phyloP scores from a whole-genome alignment of 2,329 filamentous ascomycete genomes.

The Sclerotinia spermophila region DNA sequence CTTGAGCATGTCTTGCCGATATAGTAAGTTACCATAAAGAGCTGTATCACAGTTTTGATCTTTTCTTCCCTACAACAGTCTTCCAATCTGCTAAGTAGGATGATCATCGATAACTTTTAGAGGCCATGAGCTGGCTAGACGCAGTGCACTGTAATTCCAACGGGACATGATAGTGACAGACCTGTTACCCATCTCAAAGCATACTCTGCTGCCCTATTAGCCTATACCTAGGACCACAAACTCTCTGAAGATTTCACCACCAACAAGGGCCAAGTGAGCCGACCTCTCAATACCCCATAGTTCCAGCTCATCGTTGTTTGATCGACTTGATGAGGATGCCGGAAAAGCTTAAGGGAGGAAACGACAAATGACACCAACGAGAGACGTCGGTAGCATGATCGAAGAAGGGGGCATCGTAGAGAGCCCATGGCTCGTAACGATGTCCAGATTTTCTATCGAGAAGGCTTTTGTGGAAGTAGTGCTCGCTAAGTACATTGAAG shows the following conservation, averaged over 20 bases:
- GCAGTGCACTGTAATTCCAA: no score
- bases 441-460: not conserved
- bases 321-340: not conserved
- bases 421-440: not conserved
- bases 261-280: no score
- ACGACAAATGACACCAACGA: not conserved
- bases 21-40: not conserved
- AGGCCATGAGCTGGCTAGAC: not conserved
- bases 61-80: not conserved
- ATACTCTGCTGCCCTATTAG: not conserved
- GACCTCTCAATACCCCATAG: not conserved
- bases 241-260: not conserved
- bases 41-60: not conserved
- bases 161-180: not conserved
- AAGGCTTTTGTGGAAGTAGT: not conserved
- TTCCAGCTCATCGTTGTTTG: not conserved
- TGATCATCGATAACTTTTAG: not conserved
- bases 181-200: not conserved
- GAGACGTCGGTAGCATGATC: not conserved
- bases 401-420: not conserved
- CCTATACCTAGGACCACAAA: rapidly evolving
- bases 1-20: no score
- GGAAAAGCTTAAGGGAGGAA: not conserved
- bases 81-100: rapidly evolving
- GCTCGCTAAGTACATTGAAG: not conserved